Evolutionary conservation across 495 filamentous ascomycete species (phyloP).

Genomic region (Melanomma pulvis-pyrius): DNA sequence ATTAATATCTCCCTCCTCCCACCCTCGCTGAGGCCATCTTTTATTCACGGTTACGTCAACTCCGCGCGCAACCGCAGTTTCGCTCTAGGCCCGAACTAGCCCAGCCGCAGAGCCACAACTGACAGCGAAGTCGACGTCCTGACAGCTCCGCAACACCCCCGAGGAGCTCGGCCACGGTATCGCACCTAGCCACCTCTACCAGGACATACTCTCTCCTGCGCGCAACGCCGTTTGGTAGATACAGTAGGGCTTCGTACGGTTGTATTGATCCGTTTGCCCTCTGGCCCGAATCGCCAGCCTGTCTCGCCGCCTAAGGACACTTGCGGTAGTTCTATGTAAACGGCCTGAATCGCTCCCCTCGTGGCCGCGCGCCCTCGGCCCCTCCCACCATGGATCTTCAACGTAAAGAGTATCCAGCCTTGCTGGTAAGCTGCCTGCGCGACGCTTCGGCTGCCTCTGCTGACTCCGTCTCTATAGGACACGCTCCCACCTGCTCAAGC

Average conservation of each 20-base stretch:
- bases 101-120: constrained; percentile 7
- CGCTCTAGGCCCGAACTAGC: constrained; percentile 19
- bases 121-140: constrained; percentile 30
- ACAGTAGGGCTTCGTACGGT: no score
- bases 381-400: constrained; percentile 69
- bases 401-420: constrained; percentile 89
- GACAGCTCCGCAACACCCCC: constrained; percentile 30
- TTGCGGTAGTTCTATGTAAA: constrained; percentile 37
- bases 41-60: constrained; percentile 9
- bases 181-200: no score
- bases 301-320: no score
- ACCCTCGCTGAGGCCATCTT: not conserved
- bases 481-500: constrained; percentile 84
- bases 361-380: constrained; percentile 24
- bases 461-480: constrained; percentile 57
- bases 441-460: constrained; percentile 21
- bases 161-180: constrained; percentile 6
- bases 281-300: no score
- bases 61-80: constrained; percentile 20
- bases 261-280: no score
- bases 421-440: constrained; percentile 72
- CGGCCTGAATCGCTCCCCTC: constrained; percentile 5
- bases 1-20: not conserved
- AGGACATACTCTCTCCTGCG: no score
- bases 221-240: no score